A percentile compares a stretch with the other conserved stretches of the same genome.
Conservation (phyloP, 1,284 basidiomycete species). For the Cutaneotrichosporon cutaneum region DNA sequence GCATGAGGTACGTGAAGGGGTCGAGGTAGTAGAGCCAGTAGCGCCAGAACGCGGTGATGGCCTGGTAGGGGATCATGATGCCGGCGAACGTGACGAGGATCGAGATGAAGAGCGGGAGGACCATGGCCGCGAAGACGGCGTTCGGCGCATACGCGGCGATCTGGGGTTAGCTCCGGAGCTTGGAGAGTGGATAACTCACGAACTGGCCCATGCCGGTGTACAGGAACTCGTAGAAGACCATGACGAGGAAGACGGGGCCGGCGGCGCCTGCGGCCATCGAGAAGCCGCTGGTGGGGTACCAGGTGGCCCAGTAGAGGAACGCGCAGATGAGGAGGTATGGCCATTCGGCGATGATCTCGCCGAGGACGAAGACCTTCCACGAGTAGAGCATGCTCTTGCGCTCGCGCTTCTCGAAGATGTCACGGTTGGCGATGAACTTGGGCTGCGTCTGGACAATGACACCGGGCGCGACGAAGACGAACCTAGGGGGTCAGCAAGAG, state of each 20-base stretch:
- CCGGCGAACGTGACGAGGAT: conserved; percentile 37
- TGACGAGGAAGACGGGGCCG: conserved; percentile 44
- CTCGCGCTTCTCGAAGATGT: conserved; percentile 52
- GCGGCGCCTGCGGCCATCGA: conserved; percentile 15
- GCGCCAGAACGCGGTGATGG: conserved; percentile 40
- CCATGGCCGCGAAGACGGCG: conserved; percentile 42
- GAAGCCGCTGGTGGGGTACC: conserved; percentile 21
- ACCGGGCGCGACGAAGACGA: conserved; percentile 50
- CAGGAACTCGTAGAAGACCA: conserved; percentile 51
- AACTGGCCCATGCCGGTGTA: conserved; percentile 47
- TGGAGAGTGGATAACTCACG: too few species aligned
- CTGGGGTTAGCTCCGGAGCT: too few species aligned
- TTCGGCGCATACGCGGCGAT: conserved; percentile 42
- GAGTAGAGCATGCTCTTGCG: conserved; percentile 50
- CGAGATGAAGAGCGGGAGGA: conserved; percentile 25
- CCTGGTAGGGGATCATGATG: conserved; percentile 36
- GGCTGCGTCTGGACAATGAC: conserved; percentile 52
- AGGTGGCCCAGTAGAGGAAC: conserved; percentile 20
- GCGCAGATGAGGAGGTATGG: conserved; percentile 48
- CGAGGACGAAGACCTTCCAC: conserved; percentile 38
- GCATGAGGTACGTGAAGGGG: conserved; percentile 45
- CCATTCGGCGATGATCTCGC: conserved; percentile 48
- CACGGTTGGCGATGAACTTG: conserved; percentile 50
- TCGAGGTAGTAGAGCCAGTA: conserved; percentile 45
- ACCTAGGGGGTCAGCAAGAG: conserved; percentile 29